Percentiles rank a stretch among this genome's conserved stretches.
phyloP scores from a whole-genome alignment of 495 filamentous ascomycete genomes.

The Penicillium roqueforti region DNA sequence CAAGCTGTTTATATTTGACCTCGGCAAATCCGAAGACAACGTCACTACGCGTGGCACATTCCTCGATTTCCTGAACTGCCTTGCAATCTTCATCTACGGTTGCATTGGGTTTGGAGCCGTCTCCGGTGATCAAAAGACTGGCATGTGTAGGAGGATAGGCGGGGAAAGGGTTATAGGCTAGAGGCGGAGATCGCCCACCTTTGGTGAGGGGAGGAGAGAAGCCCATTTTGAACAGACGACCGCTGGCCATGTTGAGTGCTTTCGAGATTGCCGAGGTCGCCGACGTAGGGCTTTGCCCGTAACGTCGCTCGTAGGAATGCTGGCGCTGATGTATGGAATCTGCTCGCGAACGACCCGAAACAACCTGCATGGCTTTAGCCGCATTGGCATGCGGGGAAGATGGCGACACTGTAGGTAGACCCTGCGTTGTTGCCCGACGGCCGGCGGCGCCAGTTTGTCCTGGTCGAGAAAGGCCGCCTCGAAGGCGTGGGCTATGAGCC shows the following conservation, averaged over 20 bases:
- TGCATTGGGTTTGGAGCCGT: conserved; percentile 53
- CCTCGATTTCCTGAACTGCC: conserved; percentile 78
- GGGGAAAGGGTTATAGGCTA: conserved; percentile 76
- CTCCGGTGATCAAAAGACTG: conserved; percentile 58
- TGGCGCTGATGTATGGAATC: conserved; percentile 61
- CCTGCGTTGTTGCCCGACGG: conserved; percentile 68
- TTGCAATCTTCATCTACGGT: conserved; percentile 75
- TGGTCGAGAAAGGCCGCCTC: conserved; percentile 35
- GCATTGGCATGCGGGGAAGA: conserved; percentile 35
- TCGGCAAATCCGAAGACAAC: conserved; percentile 96
- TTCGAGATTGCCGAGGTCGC: conserved; percentile 89
- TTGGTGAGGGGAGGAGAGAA: conserved; percentile 67
- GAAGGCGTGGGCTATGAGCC: conserved; percentile 66
- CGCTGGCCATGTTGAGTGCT: conserved; percentile 88
- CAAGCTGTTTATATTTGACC: conserved; percentile 94
- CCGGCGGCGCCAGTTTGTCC: conserved; percentile 45
- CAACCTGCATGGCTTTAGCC: conserved; percentile 65
- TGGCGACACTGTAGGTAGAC: conserved; percentile 43
- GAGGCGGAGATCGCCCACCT: conserved; percentile 65
- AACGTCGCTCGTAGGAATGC: conserved; percentile 74
- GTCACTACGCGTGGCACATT: conserved; percentile 85
- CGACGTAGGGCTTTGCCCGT: conserved; percentile 70
- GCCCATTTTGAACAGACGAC: conserved; percentile 72
- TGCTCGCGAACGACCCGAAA: conserved; percentile 54
- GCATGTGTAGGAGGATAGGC: conserved; percentile 70